These are phyloP conservation scores for Zoysia pacifica DNA, from an alignment of 176 grass and related monocot genomes.

Conservation along the genomic window DNA sequence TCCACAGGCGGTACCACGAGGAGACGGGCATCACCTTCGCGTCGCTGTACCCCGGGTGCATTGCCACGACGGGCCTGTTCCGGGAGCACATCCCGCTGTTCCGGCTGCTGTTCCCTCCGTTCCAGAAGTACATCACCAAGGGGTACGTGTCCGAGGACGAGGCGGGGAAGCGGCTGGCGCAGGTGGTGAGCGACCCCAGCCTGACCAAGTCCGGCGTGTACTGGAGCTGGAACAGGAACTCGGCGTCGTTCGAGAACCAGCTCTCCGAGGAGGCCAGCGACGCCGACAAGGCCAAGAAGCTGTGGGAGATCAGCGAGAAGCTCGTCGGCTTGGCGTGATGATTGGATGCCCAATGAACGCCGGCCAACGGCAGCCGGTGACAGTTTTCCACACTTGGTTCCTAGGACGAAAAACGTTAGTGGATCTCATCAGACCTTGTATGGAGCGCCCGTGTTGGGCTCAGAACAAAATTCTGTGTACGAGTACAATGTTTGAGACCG, in stretches of 20 bases:
- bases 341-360: no score
- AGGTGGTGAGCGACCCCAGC: conserved; percentile 92
- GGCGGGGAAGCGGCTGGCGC: conserved; percentile 88
- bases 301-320: conserved; percentile 94
- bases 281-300: conserved; percentile 75
- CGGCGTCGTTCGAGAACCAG: conserved; percentile 95
- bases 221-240: conserved; percentile 99
- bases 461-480: neutral
- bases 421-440: neutral
- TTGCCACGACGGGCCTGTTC: conserved; percentile 94
- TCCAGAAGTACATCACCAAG: conserved; percentile 99
- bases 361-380: neutral
- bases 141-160: conserved; percentile 93
- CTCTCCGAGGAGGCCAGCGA: conserved; percentile 93
- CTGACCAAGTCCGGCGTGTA: conserved; percentile 91
- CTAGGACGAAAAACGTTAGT: neutral
- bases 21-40: conserved; percentile 85
- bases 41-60: conserved; percentile 94
- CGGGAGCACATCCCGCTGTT: conserved; percentile 86
- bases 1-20: conserved; percentile 89
- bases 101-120: conserved; percentile 81
- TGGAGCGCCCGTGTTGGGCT: conserved; percentile 1
- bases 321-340: conserved; percentile 71
- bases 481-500: conserved; percentile 23
- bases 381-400: conserved; percentile 12